Percentiles rank a stretch among this genome's conserved stretches.
Evolutionary conservation across 371 early-diverging fungal genomes (phyloP).

Genomic region (Circinella umbellata): DNA sequence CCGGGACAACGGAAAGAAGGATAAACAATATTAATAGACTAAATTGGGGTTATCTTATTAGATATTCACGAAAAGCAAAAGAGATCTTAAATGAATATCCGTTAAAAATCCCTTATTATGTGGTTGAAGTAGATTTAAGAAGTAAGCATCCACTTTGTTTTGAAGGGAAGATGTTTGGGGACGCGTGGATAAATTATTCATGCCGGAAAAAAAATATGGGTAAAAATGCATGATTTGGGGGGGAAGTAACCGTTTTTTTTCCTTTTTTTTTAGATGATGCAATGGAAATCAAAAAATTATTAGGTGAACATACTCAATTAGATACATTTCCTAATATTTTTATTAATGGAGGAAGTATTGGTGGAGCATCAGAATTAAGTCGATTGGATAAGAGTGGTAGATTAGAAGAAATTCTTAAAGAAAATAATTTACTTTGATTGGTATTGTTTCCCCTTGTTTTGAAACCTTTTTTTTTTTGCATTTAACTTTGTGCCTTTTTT

Average conservation of each 20-base stretch:
- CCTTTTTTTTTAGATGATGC: conserved; percentile 14
- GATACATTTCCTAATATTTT: conserved; percentile 55
- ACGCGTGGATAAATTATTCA: no score
- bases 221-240: no score
- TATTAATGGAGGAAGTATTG: conserved; percentile 44
- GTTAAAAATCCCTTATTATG: conserved; percentile 7
- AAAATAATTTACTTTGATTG: conserved; percentile 5
- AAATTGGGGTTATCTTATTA: background rate
- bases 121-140: conserved; percentile 18
- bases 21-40: no score
- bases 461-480: background rate
- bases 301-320: conserved; percentile 37
- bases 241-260: no score
- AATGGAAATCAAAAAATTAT: conserved; percentile 33
- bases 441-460: background rate
- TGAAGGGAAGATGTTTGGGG: no score
- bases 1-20: no score
- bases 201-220: no score
- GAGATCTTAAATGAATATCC: conserved; percentile 15
- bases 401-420: background rate
- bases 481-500: background rate
- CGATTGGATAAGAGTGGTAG: conserved; percentile 5
- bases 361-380: conserved; percentile 45
- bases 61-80: conserved; percentile 19
- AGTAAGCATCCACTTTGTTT: background rate